Conservation (phyloP, 768 basidiomycete species). For the Trametes coccinea region DNA sequence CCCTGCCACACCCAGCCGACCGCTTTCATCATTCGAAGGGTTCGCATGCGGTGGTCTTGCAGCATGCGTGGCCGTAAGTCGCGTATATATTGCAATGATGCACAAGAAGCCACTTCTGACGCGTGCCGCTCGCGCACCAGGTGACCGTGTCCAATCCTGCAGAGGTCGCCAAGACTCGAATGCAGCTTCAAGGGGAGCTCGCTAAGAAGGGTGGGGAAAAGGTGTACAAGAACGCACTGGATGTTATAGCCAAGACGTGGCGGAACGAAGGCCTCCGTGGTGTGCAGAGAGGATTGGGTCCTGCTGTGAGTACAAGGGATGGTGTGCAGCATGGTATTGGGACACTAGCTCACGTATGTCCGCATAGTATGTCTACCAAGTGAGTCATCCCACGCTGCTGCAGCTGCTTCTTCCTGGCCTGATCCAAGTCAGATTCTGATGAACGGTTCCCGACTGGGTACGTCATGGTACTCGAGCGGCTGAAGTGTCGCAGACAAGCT, state of each 20-base stretch:
- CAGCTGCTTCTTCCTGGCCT: background rate
- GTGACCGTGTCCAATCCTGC: constrained; percentile 80
- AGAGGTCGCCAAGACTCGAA: constrained; percentile 89
- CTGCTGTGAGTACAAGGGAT: constrained; percentile 64
- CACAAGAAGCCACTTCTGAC: background rate
- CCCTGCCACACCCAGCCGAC: constrained; percentile 16
- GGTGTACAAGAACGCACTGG: constrained; percentile 89
- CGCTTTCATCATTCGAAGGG: constrained; percentile 70
- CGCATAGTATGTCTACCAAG: constrained; percentile 86
- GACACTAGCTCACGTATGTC: background rate
- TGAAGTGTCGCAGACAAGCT: background rate
- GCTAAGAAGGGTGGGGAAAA: constrained; percentile 67
- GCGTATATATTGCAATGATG: constrained; percentile 18
- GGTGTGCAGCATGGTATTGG: background rate
- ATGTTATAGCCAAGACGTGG: constrained; percentile 87
- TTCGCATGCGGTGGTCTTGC: constrained; percentile 91
- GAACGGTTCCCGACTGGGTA: constrained; percentile 89
- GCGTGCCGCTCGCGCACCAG: constrained; percentile 37
- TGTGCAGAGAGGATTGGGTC: constrained; percentile 87
- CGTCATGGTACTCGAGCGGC: constrained; percentile 12
- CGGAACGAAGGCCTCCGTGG: constrained; percentile 87
- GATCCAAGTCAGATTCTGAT: constrained; percentile 68
- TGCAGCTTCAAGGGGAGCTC: constrained; percentile 96
- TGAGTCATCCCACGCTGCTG: constrained; percentile 36
- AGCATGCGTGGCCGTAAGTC: constrained; percentile 83